Conservation (phyloP, 306 rosid genomes). For the Cucumis cinereus region DNA sequence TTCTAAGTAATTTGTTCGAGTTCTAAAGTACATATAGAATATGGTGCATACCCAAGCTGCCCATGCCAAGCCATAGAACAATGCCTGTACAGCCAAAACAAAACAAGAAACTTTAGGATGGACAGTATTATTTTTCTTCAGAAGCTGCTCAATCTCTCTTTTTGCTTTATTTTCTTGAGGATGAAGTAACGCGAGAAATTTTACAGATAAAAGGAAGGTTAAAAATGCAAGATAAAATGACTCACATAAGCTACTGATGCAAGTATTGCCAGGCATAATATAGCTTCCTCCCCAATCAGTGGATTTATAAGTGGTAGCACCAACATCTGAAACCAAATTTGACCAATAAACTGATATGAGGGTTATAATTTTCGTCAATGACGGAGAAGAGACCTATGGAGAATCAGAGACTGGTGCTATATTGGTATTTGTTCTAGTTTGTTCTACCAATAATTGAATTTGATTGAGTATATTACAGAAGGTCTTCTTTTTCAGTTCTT, state of each 20-base stretch:
- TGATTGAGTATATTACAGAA: neutral
- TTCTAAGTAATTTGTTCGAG: neutral
- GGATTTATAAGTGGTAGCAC: conserved; percentile 69
- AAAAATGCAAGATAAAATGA: neutral
- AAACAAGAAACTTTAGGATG: conserved; percentile 1
- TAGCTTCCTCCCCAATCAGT: conserved; percentile 67
- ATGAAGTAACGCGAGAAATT: neutral
- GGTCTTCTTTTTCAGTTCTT: neutral
- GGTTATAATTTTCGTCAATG: neutral
- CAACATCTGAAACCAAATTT: conserved; percentile 35
- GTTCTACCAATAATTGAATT: neutral
- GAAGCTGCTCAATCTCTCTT: neutral
- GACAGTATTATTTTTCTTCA: neutral
- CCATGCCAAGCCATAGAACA: conserved; percentile 81
- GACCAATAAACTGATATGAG: neutral
- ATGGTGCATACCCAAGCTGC: conserved; percentile 61
- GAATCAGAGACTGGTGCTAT: neutral
- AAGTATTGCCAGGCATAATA: conserved; percentile 52
- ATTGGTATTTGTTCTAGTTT: neutral
- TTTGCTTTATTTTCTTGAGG: neutral
- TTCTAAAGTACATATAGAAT: conserved; percentile 1
- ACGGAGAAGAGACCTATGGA: neutral
- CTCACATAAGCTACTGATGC: conserved; percentile 79
- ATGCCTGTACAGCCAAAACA: conserved; percentile 33
- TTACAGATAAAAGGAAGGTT: neutral